Percentiles rank a stretch among this genome's conserved stretches.
These are phyloP conservation scores for Quercus mongolica DNA, from an alignment of 306 rosid species.

Conservation along the genomic window DNA sequence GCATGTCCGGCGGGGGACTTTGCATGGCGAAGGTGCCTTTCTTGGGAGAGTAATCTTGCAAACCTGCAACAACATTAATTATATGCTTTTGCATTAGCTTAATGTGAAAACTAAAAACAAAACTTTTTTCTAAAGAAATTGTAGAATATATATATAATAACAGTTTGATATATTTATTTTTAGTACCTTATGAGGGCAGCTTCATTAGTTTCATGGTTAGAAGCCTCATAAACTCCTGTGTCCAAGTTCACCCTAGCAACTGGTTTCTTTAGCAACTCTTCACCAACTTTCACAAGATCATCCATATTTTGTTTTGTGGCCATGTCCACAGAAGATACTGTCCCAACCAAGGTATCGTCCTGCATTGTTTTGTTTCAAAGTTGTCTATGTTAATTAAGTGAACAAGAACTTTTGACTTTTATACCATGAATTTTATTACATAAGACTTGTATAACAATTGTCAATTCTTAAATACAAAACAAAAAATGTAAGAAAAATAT, in stretches of 20 bases:
- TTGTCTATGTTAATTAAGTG: not conserved
- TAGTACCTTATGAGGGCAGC: constrained; percentile 48
- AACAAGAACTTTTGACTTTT: not conserved
- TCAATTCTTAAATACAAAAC: no score
- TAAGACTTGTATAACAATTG: not conserved
- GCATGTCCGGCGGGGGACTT: constrained; percentile 20
- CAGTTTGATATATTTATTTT: no score
- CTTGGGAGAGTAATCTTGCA: constrained; percentile 48
- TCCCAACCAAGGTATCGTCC: constrained; percentile 48
- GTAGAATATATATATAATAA: not conserved
- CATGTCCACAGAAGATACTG: constrained; percentile 25
- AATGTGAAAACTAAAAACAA: not conserved
- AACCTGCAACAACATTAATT: constrained; percentile 26
- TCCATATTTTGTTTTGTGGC: constrained; percentile 36
- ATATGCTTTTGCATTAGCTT: not conserved
- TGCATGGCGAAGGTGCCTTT: constrained; percentile 35
- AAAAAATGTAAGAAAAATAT: no score
- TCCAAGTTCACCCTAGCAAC: constrained; percentile 35
- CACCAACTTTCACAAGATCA: constrained; percentile 44
- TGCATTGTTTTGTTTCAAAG: constrained; percentile 7
- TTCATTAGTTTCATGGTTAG: constrained; percentile 33
- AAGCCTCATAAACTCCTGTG: constrained; percentile 30
- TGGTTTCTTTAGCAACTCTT: constrained; percentile 26
- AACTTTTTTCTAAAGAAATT: not conserved
- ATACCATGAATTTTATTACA: not conserved